Base-by-base conservation (phyloP, 192 early-diverging fungal species). In the Chytriomyces confervae region DNA sequence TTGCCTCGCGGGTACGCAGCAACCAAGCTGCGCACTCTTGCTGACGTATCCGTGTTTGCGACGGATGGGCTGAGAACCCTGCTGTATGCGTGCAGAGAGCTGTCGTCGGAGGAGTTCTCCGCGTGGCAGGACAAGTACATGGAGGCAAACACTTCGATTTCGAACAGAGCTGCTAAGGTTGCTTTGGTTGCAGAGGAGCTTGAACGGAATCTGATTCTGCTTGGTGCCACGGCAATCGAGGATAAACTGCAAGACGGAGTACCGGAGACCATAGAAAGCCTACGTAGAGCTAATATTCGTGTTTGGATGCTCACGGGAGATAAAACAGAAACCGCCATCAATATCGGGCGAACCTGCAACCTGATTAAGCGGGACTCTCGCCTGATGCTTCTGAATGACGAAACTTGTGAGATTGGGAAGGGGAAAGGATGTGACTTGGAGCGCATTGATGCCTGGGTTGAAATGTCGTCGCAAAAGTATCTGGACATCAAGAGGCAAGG, bases 221-320 rank as follows among this genome's bases (percentile, higher is more conserved):
- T 94, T 0, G 94, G 94, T 0, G 90, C 92, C 0, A 95, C 94
- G 0, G 94, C 94, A 9, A 95, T 95, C 66, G 94, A 95, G 75
- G 94, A 95, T 74, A 89, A 92, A 62, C 78, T 95, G 72, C 94
- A 95, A 68, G 86, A 82, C 7, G 94, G 93, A 8, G 94, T 95
- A 5, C 93, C 94, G 3, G 92, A 94, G 72, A 92, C 94, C 0
- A 95, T 95, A 51, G 89, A 92, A 74, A 91, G 87, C 71, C 85
- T 95, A 53, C 88, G 91, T 4, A 82, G 85, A 7, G 94, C 94
- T 0, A 92, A 92, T 43, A 92, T 95, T 51, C 89, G 89, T 36
- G 87, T 95, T 48, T 95, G 94, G 94, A 93, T 95, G 90, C 81
- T 95, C 81, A 95, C 94, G 0, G 94, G 94, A 48, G 94, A 95